Percentiles rank a stretch among this genome's conserved stretches.
Evolutionary conservation across 2,329 filamentous ascomycete species (phyloP).

Genomic region (Penicillium sp.): DNA sequence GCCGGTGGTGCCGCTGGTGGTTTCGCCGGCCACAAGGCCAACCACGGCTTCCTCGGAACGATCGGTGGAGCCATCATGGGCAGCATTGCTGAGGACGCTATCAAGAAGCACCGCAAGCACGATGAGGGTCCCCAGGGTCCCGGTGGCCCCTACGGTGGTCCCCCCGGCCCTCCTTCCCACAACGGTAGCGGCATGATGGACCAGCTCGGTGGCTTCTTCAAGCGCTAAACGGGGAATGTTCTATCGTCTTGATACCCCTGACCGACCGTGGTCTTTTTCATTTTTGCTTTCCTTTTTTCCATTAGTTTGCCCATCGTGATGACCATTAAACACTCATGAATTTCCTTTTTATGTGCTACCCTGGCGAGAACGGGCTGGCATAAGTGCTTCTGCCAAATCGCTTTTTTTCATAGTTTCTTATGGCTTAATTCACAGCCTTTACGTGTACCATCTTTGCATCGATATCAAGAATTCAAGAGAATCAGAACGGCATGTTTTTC

Average conservation of each 20-base stretch:
- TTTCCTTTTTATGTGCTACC: slow-evolving; percentile 18
- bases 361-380: slow-evolving; percentile 14
- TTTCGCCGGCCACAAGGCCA: slow-evolving; percentile 48
- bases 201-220: slow-evolving; percentile 39
- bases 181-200: slow-evolving; percentile 30
- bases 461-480: slow-evolving; percentile 12
- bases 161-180: slow-evolving; percentile 18
- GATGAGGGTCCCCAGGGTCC: slow-evolving; percentile 26
- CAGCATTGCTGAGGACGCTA: slow-evolving; percentile 46
- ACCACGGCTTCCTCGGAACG: slow-evolving; percentile 50
- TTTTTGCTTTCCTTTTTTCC: not conserved
- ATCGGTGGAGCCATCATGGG: slow-evolving; percentile 50
- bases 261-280: not conserved
- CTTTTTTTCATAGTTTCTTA: slow-evolving; percentile 3
- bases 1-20: slow-evolving; percentile 50
- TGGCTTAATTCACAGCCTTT: not conserved
- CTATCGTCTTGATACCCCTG: not conserved
- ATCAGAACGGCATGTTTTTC: slow-evolving; percentile 8
- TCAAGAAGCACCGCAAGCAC: slow-evolving; percentile 46
- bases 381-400: slow-evolving; percentile 18
- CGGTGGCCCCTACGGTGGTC: slow-evolving; percentile 23
- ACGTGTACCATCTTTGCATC: slow-evolving; percentile 11
- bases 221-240: slow-evolving; percentile 30
- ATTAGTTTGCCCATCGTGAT: slow-evolving; percentile 9
- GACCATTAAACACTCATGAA: slow-evolving; percentile 21